Conservation (phyloP, 2,329 filamentous ascomycete genomes). For the Calonectria fujianensis region DNA sequence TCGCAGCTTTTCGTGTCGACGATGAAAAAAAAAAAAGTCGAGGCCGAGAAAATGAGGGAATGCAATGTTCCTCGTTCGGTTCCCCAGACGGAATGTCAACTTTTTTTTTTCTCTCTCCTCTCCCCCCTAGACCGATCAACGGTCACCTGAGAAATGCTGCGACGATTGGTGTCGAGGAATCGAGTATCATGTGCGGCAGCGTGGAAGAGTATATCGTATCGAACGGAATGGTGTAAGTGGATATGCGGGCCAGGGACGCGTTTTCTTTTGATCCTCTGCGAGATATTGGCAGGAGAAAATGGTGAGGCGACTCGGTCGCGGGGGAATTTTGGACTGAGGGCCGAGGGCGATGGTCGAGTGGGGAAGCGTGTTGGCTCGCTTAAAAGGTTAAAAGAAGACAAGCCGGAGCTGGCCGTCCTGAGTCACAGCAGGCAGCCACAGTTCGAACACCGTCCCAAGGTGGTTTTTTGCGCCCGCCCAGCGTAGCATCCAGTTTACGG, state of each 20-base stretch:
- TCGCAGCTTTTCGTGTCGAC: neutral
- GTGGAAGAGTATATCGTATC: neutral
- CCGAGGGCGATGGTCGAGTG: constrained; percentile 56
- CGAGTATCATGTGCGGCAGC: neutral
- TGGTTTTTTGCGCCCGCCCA: constrained; percentile 43
- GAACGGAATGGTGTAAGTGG: constrained; percentile 26
- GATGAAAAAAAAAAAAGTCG: constrained; percentile 6
- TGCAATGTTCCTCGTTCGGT: constrained; percentile 21
- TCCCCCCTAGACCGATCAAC: constrained; percentile 45
- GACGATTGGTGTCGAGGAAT: constrained; percentile 19
- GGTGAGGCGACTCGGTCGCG: constrained; percentile 47
- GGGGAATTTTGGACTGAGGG: constrained; percentile 45
- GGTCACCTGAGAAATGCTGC: constrained; percentile 29
- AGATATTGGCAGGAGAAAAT: constrained; percentile 53
- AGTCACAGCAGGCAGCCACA: constrained; percentile 51
- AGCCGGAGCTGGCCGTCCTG: constrained; percentile 25
- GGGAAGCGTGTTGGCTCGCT: constrained; percentile 52
- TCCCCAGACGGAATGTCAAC: neutral
- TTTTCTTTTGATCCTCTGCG: constrained; percentile 12
- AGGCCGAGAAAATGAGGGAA: constrained; percentile 19
- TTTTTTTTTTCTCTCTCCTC: constrained; percentile 22
- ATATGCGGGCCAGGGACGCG: constrained; percentile 39
- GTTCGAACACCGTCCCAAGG: constrained; percentile 52
- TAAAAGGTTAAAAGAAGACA: constrained; percentile 22
- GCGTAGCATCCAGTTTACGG: neutral